Conservation (phyloP, 176 grass and related monocot species). For the Stipa capillata region DNA sequence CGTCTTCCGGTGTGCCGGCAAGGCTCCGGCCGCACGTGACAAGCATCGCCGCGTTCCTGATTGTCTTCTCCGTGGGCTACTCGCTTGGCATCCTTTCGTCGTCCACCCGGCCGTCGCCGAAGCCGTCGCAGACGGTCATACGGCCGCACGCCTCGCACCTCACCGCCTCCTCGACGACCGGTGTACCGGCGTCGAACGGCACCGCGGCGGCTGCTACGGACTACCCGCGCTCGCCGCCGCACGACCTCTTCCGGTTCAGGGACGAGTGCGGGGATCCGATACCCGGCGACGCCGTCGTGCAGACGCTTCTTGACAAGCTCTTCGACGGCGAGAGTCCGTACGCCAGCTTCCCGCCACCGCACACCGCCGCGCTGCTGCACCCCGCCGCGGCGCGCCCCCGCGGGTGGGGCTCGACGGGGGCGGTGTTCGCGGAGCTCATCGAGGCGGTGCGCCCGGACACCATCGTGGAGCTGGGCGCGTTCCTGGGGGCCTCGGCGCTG, state of each 20-base stretch:
- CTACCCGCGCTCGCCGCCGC: constrained; percentile 25
- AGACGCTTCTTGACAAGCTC: constrained; percentile 44
- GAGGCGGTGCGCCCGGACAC: constrained; percentile 45
- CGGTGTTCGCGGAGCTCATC: constrained; percentile 81
- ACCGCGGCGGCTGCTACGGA: constrained; percentile 20
- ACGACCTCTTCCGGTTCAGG: constrained; percentile 71
- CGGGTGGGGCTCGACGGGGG: constrained; percentile 83
- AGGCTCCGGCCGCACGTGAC: constrained; percentile 37
- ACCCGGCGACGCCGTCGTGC: constrained; percentile 31
- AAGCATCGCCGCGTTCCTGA: constrained; percentile 29
- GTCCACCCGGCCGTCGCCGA: constrained; percentile 15
- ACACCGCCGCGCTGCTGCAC: constrained; percentile 46
- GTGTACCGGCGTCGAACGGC: not conserved
- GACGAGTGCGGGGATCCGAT: constrained; percentile 50
- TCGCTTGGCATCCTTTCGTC: constrained; percentile 61
- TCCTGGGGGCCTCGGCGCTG: constrained; percentile 93
- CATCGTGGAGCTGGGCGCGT: constrained; percentile 92
- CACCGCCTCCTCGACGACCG: constrained; percentile 35
- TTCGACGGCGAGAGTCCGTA: constrained; percentile 82
- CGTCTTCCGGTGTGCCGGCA: not conserved
- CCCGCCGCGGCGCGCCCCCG: constrained; percentile 41
- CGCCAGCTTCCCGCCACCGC: constrained; percentile 47
- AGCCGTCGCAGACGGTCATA: constrained; percentile 19
- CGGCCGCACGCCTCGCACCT: constrained; percentile 19
- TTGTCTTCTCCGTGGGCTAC: constrained; percentile 71